Percentiles rank a stretch among this genome's conserved stretches.
Evolutionary conservation across 768 basidiomycete species (phyloP).

Genomic region (Mycena albidolilacea): DNA sequence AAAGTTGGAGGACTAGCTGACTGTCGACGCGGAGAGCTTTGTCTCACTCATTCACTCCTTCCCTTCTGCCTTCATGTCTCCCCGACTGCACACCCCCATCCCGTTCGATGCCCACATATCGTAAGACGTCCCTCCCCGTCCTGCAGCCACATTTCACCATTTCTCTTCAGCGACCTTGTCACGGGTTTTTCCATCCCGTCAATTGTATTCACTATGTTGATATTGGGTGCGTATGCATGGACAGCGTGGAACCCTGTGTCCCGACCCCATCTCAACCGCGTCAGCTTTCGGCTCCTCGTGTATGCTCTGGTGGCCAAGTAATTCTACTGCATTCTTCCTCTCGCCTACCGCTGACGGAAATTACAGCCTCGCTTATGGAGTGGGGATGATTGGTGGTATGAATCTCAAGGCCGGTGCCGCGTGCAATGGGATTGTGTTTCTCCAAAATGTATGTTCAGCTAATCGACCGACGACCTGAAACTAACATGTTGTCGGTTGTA

Average conservation of each 20-base stretch:
- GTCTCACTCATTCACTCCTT: not conserved
- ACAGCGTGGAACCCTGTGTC: conserved; percentile 19
- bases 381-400: not conserved
- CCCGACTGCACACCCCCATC: conserved; percentile 10
- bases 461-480: not conserved
- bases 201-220: not conserved
- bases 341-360: not conserved
- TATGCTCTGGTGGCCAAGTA: conserved; percentile 24
- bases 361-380: not conserved
- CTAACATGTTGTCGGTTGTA: not conserved
- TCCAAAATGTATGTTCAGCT: conserved; percentile 5
- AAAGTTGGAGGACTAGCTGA: too few species aligned
- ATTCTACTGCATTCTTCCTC: not conserved
- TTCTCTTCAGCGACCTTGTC: conserved; percentile 10
- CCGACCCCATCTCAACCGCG: conserved; percentile 24
- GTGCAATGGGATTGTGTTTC: conserved; percentile 1
- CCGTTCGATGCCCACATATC: conserved; percentile 14
- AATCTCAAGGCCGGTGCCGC: not conserved
- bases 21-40: too few species aligned
- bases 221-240: conserved; percentile 11
- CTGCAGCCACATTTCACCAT: not conserved
- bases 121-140: not conserved
- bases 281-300: conserved; percentile 22
- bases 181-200: conserved; percentile 1
- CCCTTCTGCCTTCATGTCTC: conserved; percentile 1